Base-by-base conservation (phyloP, 768 basidiomycete genomes). In the Pleurotus giganteus region DNA sequence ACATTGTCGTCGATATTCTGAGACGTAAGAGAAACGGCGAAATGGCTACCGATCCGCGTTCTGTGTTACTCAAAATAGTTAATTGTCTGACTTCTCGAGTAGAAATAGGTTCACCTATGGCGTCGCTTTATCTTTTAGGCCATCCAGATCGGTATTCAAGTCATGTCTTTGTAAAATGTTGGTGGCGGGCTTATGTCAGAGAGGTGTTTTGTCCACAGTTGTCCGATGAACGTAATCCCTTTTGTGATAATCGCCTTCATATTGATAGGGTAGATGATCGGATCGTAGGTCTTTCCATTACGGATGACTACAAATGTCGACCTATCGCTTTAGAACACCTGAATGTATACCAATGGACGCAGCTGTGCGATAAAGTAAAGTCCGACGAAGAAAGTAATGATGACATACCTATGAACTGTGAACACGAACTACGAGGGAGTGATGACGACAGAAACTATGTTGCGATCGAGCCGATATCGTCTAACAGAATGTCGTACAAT, bases 31-130 rank as follows among this genome's bases (percentile, higher is more conserved):
- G 24, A 27, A 15, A 4, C 9, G 45, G 13, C 2, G 24, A 47
- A 27, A 13, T 26, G 15, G 12, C 5, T 12, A 9, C 28, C 21
- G 7, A 9, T 13, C 12, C 45, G 2, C 23, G 24, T 13, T 26
- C 15, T 15, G 15, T 47, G 12, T n/a, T 47, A 27, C 12, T 79
- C 3, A 13, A 47, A 26, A 28, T 69, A 32, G 68, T 68, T 3
- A 71, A 70, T 52, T 32, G 49, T 0, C 53, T 70, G 24, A 64
- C 61, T 34, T 58, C 66, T 1, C 69, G 66, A 55, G 50, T 62
- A 43, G 71, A 72, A 57, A 65, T 71, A 26, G 71, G 72, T 6
- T 56, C 57, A 31, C 73, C 71, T 0, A 66, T 73, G 66, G 62
- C 61, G 0, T 63, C 57, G 24, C 34, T 68, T 50, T 70, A 73